Evolutionary conservation across 768 basidiomycete genomes (phyloP).

Genomic region (Exidia glandulosa): DNA sequence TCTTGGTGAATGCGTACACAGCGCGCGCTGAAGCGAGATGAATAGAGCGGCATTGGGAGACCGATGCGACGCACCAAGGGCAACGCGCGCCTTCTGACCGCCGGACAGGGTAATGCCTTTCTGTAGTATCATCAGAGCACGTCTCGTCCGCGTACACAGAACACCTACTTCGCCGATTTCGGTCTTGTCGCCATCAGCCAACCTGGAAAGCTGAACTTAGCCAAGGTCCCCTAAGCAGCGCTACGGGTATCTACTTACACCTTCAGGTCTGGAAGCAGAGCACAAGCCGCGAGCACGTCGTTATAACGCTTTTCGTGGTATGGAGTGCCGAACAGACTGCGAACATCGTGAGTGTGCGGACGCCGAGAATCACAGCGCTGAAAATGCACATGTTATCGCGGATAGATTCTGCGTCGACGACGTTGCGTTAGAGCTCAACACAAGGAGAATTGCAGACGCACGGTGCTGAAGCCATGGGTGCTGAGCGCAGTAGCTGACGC

Average conservation of each 20-base stretch:
- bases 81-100: conserved; percentile 63
- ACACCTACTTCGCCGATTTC: conserved; percentile 52
- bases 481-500: background rate
- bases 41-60: background rate
- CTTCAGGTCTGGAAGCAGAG: conserved; percentile 53
- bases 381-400: conserved; percentile 62
- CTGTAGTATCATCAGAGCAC: background rate
- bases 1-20: conserved; percentile 60
- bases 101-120: conserved; percentile 62
- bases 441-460: background rate
- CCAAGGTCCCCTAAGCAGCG: too few relatives aligned
- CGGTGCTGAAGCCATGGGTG: background rate
- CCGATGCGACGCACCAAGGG: conserved; percentile 24
- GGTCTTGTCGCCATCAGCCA: conserved; percentile 40
- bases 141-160: background rate
- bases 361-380: too few relatives aligned
- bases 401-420: conserved; percentile 34
- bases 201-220: conserved; percentile 4
- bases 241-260: conserved; percentile 17
- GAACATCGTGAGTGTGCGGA: too few relatives aligned
- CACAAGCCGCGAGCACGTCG: conserved; percentile 61
- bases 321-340: conserved; percentile 43
- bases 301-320: conserved; percentile 54
- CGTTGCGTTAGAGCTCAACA: too few relatives aligned
- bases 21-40: conserved; percentile 41